Conservation (phyloP, 805 yeast genomes). For the Metschnikowia drakensbergensis region DNA sequence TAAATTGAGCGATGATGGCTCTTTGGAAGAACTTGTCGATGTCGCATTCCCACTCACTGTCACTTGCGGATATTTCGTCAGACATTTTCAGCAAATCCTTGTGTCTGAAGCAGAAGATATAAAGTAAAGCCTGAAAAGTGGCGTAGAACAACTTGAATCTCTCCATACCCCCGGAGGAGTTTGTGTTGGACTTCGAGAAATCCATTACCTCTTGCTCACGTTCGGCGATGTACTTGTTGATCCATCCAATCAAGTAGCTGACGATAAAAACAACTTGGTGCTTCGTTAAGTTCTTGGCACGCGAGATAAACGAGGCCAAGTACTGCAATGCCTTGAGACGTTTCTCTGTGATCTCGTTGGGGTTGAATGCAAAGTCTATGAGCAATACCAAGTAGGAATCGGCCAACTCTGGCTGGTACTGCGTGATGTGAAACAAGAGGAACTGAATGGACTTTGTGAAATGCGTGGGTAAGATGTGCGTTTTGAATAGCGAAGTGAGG, state of each 20-base stretch:
- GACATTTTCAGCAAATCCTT: slow-evolving; percentile 44
- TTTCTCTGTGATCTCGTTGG: slow-evolving; percentile 63
- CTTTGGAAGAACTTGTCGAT: slow-evolving; percentile 85
- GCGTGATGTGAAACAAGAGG: slow-evolving; percentile 74
- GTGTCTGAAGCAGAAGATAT: slow-evolving; percentile 89
- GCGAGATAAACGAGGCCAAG: slow-evolving; percentile 81
- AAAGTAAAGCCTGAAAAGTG: slow-evolving; percentile 83
- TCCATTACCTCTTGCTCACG: slow-evolving; percentile 78
- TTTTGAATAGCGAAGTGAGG: slow-evolving; percentile 69
- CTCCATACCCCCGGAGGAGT: slow-evolving; percentile 69
- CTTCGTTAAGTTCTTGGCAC: slow-evolving; percentile 69
- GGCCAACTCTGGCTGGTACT: slow-evolving; percentile 73
- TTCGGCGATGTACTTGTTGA: slow-evolving; percentile 74
- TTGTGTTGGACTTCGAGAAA: slow-evolving; percentile 12
- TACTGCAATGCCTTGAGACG: slow-evolving; percentile 90
- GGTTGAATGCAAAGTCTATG: slow-evolving; percentile 77
- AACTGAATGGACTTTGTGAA: slow-evolving; percentile 87
- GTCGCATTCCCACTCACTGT: slow-evolving; percentile 67
- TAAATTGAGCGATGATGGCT: slow-evolving; percentile 80
- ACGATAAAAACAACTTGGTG: slow-evolving; percentile 77
- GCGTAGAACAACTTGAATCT: slow-evolving; percentile 86
- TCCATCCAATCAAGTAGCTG: slow-evolving; percentile 80
- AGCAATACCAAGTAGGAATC: slow-evolving; percentile 81
- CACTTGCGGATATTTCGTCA: slow-evolving; percentile 16
- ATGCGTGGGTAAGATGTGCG: slow-evolving; percentile 87